phyloP scores from a whole-genome alignment of 2,329 filamentous ascomycete genomes.

The Helminthosporium solani region DNA sequence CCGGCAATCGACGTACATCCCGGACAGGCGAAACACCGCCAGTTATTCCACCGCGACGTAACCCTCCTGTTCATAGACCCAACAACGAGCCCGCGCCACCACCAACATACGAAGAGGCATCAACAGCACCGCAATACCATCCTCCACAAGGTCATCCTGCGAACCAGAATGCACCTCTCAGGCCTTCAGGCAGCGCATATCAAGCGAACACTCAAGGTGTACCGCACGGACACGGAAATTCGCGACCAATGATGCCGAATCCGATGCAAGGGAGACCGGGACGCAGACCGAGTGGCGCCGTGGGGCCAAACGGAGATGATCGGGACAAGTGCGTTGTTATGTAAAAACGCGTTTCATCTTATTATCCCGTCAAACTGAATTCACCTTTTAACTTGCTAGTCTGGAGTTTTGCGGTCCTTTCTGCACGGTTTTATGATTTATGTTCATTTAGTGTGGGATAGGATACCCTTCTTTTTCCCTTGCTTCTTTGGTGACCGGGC shows the following conservation, averaged over 20 bases:
- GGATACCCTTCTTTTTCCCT: background rate
- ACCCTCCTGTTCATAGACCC: conserved; percentile 39
- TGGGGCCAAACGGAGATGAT: conserved; percentile 24
- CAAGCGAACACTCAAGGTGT: conserved; percentile 15
- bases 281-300: conserved; percentile 26
- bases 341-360: conserved; percentile 16
- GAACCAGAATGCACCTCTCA: conserved; percentile 37
- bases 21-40: conserved; percentile 43
- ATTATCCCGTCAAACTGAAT: background rate
- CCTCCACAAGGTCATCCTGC: conserved; percentile 51
- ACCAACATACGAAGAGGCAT: conserved; percentile 66
- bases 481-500: too few relatives aligned
- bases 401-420: background rate
- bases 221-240: conserved; percentile 16
- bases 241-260: conserved; percentile 14
- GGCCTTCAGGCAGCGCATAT: conserved; percentile 30
- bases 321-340: conserved; percentile 38
- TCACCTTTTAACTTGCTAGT: background rate
- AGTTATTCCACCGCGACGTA: conserved; percentile 48
- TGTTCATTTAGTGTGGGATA: background rate
- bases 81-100: conserved; percentile 57
- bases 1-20: conserved; percentile 29
- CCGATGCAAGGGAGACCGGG: conserved; percentile 19
- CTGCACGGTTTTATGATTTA: background rate
- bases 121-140: conserved; percentile 57